phyloP scores from a whole-genome alignment of 2,329 filamentous ascomycete species.

The Fusarium mangiferae region DNA sequence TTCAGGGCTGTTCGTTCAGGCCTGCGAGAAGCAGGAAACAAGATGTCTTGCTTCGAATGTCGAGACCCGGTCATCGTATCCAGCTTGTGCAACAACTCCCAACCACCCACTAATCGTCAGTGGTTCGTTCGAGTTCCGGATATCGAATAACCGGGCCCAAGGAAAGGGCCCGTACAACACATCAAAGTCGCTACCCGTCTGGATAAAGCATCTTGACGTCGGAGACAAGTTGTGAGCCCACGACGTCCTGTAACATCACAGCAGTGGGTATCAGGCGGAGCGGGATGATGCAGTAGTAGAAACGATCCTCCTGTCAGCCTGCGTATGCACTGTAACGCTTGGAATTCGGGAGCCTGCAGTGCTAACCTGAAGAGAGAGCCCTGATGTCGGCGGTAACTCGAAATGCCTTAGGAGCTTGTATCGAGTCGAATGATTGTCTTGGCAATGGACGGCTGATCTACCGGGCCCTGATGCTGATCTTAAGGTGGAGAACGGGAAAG shows the following conservation, averaged over 20 bases:
- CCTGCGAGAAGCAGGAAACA: slow-evolving; percentile 5
- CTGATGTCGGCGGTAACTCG: slow-evolving; percentile 10
- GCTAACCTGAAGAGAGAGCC: slow-evolving; percentile 9
- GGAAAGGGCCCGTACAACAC: slow-evolving; percentile 4
- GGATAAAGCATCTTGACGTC: slow-evolving; percentile 1
- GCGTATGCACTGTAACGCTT: not conserved
- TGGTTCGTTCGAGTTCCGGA: not conserved
- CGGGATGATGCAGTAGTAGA: slow-evolving; percentile 24
- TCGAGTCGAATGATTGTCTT: not conserved
- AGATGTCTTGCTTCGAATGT: slow-evolving; percentile 13
- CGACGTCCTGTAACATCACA: slow-evolving; percentile 13
- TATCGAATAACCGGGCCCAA: not conserved
- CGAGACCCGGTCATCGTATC: slow-evolving; percentile 19
- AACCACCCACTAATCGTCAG: not conserved
- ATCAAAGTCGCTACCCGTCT: slow-evolving; percentile 5
- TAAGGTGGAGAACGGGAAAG: slow-evolving; percentile 14
- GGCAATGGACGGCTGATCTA: slow-evolving; percentile 7
- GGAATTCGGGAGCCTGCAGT: slow-evolving; percentile 24
- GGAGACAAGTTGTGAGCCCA: not conserved
- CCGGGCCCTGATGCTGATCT: not conserved
- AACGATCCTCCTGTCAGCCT: slow-evolving; percentile 24
- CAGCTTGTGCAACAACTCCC: slow-evolving; percentile 21
- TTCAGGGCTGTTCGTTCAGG: slow-evolving; percentile 22
- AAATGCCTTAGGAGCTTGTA: not conserved
- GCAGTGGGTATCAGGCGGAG: slow-evolving; percentile 2